Conservation (phyloP, 139 green algal species). For the Chlamydomonas sp. region DNA sequence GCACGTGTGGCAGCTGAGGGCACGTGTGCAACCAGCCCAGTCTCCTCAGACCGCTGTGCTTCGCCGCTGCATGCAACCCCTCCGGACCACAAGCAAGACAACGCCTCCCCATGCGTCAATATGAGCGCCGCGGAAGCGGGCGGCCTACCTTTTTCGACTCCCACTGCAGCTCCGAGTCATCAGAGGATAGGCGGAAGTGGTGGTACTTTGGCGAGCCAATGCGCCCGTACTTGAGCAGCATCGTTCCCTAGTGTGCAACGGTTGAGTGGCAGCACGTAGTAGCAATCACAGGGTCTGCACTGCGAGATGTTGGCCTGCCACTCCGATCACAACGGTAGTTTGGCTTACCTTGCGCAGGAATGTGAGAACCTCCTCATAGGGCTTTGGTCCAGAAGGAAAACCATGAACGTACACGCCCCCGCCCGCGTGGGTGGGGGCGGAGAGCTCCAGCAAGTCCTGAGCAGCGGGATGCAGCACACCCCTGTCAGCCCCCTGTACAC, state of each 20-base stretch:
- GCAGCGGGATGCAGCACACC: too few relatives aligned
- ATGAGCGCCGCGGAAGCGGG: too few relatives aligned
- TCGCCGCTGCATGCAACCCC: too few relatives aligned
- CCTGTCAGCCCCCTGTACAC: too few relatives aligned
- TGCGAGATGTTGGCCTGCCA: not conserved
- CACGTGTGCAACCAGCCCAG: too few relatives aligned
- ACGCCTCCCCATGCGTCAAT: too few relatives aligned
- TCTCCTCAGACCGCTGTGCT: too few relatives aligned
- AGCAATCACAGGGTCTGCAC: not conserved
- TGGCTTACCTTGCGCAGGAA: slow-evolving; percentile 52
- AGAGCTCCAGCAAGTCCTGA: too few relatives aligned
- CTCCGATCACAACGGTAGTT: too few relatives aligned
- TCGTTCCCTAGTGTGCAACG: slow-evolving; percentile 58
- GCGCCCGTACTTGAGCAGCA: slow-evolving; percentile 85
- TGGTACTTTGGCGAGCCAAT: slow-evolving; percentile 83
- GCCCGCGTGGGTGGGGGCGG: slow-evolving; percentile 20
- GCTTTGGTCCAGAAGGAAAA: slow-evolving; percentile 55
- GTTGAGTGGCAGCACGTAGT: too few relatives aligned
- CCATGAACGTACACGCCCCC: slow-evolving; percentile 48
- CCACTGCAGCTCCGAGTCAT: slow-evolving; percentile 78
- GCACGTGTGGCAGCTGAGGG: too few relatives aligned
- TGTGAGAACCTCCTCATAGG: slow-evolving; percentile 61
- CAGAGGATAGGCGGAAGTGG: slow-evolving; percentile 72
- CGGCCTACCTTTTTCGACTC: slow-evolving; percentile 55
- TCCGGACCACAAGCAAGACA: too few relatives aligned